Evolutionary conservation across 192 early-diverging fungal species (phyloP).

Genomic region (Podila clonocystis): DNA sequence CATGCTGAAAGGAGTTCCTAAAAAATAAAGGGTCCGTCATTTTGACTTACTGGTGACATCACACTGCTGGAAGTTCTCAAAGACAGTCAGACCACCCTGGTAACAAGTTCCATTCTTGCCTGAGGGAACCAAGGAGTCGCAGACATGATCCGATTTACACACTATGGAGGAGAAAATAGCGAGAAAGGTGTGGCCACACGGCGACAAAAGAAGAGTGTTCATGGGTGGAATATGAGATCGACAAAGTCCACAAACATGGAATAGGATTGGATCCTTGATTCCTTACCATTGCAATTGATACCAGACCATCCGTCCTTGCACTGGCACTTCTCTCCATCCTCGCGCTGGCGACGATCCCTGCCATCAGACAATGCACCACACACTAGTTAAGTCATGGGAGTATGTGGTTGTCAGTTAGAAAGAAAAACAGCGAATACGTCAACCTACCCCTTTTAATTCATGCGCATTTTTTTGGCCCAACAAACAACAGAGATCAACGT

Average conservation of each 20-base stretch:
- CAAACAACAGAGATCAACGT: conserved; percentile 12
- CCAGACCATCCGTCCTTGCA: conserved; percentile 92
- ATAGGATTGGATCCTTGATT: neutral
- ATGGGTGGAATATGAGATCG: neutral
- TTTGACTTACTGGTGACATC: conserved; percentile 72
- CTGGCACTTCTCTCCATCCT: conserved; percentile 67
- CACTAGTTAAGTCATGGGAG: conserved; percentile 55
- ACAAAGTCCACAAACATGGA: neutral
- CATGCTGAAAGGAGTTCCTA: no score
- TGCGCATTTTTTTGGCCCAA: neutral
- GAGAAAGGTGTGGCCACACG: neutral
- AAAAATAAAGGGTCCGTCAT: neutral
- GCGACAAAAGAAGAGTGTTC: neutral
- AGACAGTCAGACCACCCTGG: conserved; percentile 73
- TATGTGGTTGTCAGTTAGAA: neutral
- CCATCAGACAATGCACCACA: conserved; percentile 78
- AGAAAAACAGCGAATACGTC: neutral
- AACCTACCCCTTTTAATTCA: neutral
- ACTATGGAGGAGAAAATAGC: conserved; percentile 45
- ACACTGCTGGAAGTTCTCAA: conserved; percentile 77
- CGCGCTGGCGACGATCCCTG: conserved; percentile 63
- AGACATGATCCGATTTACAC: conserved; percentile 70
- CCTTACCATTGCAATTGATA: conserved; percentile 90
- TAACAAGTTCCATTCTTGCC: conserved; percentile 82
- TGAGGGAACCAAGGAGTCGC: conserved; percentile 73